These are phyloP conservation scores for Solanum corneliomulleri DNA, from an alignment of 257 asterid genomes.

Conservation along the genomic window DNA sequence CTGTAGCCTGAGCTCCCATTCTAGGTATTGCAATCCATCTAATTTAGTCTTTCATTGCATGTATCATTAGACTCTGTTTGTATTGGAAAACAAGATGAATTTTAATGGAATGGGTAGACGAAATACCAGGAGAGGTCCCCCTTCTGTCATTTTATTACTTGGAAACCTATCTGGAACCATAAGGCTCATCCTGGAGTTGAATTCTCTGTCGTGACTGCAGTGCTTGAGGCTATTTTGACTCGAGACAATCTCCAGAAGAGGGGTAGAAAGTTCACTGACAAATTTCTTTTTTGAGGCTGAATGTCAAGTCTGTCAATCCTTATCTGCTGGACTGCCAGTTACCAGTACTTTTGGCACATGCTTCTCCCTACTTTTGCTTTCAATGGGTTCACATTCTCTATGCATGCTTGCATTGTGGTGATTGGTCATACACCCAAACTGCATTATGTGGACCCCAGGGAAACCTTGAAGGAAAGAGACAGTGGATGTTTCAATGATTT, in stretches of 20 bases:
- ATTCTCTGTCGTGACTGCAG: not conserved
- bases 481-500: not conserved
- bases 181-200: not conserved
- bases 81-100: not conserved
- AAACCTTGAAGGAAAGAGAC: not conserved
- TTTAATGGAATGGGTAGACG: not conserved
- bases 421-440: not conserved
- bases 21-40: not conserved
- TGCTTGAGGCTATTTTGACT: not conserved
- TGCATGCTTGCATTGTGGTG: not conserved
- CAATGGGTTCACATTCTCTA: not conserved
- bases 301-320: not conserved
- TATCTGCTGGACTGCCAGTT: not conserved
- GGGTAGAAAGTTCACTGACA: not conserved
- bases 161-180: not conserved
- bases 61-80: not conserved
- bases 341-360: not conserved
- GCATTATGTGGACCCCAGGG: not conserved
- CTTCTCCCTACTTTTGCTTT: not conserved
- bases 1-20: not conserved
- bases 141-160: not conserved
- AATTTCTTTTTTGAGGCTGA: not conserved
- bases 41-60: not conserved
- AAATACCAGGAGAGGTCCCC: not conserved
- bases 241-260: not conserved